phyloP scores from a whole-genome alignment of 148 eudicot species.

The Rhododendron williamsianum region DNA sequence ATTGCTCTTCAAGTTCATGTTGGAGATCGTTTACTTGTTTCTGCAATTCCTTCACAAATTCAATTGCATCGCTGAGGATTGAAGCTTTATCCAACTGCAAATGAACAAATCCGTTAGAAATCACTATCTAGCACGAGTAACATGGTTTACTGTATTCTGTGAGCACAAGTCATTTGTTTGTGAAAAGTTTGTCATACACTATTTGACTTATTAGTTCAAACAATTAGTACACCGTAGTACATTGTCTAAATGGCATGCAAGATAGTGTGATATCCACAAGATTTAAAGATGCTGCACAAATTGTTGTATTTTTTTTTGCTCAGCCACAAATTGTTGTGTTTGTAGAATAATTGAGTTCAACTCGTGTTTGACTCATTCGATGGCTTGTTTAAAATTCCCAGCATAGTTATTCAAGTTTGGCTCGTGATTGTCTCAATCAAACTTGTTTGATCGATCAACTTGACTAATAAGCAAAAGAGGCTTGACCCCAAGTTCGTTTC shows the following conservation, averaged over 20 bases:
- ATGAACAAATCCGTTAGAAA: background rate
- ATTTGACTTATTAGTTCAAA: no score
- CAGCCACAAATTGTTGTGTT: background rate
- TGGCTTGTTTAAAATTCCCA: background rate
- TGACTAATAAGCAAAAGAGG: background rate
- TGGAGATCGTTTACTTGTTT: constrained; percentile 65
- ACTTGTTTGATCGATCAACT: background rate
- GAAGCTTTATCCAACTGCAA: constrained; percentile 84
- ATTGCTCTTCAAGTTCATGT: constrained; percentile 62
- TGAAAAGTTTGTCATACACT: background rate
- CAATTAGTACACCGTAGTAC: no score
- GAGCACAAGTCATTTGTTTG: background rate
- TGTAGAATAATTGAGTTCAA: background rate
- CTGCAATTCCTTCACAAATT: constrained; percentile 72
- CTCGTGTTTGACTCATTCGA: background rate
- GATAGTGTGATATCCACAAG: background rate
- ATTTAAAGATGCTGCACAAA: background rate
- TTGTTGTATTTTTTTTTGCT: no score
- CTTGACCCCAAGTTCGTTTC: background rate
- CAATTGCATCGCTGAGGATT: constrained; percentile 88
- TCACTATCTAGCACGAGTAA: background rate
- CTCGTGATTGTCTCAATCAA: background rate
- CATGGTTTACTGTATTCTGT: background rate
- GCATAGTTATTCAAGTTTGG: background rate
- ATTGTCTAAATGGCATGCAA: no score